These are phyloP conservation scores for Acer yangbiense DNA, from an alignment of 345 rosid genomes.

Conservation along the genomic window DNA sequence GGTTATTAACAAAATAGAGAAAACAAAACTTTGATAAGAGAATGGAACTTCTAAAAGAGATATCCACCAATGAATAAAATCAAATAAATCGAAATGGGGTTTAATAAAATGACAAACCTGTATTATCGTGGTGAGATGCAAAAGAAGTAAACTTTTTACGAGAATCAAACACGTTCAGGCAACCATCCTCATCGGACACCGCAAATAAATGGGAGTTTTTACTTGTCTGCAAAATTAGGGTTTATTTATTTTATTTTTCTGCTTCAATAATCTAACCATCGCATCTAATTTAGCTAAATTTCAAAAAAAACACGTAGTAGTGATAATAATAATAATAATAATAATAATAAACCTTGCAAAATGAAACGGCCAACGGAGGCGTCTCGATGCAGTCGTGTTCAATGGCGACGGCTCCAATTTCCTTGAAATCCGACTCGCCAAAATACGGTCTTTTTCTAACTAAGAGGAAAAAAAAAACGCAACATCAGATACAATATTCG, in stretches of 20 bases:
- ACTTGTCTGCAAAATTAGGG: conserved; percentile 45
- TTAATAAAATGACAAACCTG: conserved; percentile 45
- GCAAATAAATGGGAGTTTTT: conserved; percentile 57
- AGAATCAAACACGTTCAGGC: conserved; percentile 69
- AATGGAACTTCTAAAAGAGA: neutral
- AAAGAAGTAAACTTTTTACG: conserved; percentile 42
- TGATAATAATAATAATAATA: neutral
- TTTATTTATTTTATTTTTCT: neutral
- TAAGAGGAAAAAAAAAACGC: conserved; percentile 18
- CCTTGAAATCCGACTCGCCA: conserved; percentile 40
- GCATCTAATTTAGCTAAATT: neutral
- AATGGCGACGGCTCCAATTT: conserved; percentile 56
- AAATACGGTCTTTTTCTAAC: conserved; percentile 59
- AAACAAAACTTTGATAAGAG: neutral
- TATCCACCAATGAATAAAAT: neutral
- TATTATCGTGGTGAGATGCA: conserved; percentile 50
- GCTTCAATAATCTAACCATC: neutral
- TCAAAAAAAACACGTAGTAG: neutral
- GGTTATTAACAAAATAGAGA: too few species aligned
- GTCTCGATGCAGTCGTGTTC: conserved; percentile 60
- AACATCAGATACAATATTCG: neutral
- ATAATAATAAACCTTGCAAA: conserved; percentile 55
- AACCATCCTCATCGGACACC: conserved; percentile 82
- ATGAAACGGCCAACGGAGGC: conserved; percentile 85
- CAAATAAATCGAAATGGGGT: neutral